phyloP scores from a whole-genome alignment of 331 rosid genomes.

The Stylosanthes scabra region DNA sequence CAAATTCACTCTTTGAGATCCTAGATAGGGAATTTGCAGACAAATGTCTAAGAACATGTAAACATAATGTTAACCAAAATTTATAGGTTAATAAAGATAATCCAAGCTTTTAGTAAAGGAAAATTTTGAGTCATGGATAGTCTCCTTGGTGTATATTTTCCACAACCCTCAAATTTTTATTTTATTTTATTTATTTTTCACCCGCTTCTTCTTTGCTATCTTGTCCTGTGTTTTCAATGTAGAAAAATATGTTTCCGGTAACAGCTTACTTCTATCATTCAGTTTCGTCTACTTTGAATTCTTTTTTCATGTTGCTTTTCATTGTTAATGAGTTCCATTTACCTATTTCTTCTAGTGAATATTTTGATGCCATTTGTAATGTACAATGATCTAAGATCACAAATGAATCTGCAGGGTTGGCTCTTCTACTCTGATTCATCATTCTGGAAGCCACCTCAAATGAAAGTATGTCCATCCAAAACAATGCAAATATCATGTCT shows the following conservation, averaged over 20 bases:
- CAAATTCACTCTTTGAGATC: background rate
- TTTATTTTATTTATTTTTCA: background rate
- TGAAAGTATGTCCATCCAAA: conserved; percentile 62
- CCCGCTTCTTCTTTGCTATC: background rate
- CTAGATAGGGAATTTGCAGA: background rate
- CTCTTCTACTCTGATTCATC: conserved; percentile 86
- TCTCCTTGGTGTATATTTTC: conserved; percentile 13
- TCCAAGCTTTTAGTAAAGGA: background rate
- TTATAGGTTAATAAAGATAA: background rate
- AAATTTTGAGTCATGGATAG: background rate
- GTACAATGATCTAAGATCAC: conserved; percentile 31
- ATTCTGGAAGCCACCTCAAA: conserved; percentile 97
- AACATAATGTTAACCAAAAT: background rate
- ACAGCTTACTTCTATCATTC: conserved; percentile 7
- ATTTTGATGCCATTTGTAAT: conserved; percentile 30
- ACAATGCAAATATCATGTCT: conserved; percentile 22
- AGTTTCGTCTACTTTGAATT: conserved; percentile 7
- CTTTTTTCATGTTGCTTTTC: conserved; percentile 9
- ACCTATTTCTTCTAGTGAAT: conserved; percentile 8
- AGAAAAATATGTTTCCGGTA: background rate
- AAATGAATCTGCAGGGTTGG: conserved; percentile 78
- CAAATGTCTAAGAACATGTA: background rate
- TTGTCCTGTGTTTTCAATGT: background rate
- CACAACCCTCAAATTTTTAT: background rate
- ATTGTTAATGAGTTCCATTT: conserved; percentile 17